phyloP scores from a whole-genome alignment of 352 stramenopile genomes.

The Globisporangium cylindrosporum region DNA sequence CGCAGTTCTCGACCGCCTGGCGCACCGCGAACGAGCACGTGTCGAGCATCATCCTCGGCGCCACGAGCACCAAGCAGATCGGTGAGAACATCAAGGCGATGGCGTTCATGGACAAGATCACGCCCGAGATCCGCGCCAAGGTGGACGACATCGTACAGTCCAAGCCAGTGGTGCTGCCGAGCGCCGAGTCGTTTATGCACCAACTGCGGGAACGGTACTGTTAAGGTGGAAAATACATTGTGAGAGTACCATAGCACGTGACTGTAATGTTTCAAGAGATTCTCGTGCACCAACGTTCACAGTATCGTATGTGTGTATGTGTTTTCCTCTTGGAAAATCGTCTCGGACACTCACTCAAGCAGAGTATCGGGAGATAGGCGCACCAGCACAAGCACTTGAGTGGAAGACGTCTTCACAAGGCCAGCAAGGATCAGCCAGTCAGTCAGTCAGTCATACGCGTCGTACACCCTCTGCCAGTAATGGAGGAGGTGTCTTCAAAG shows the following conservation, averaged over 20 bases:
- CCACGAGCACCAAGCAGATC: constrained; percentile 45
- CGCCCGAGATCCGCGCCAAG: constrained; percentile 55
- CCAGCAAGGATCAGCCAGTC: too few species aligned
- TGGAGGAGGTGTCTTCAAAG: neutral
- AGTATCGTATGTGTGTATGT: too few species aligned
- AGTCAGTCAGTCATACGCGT: too few species aligned
- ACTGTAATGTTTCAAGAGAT: too few species aligned
- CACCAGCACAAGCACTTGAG: too few species aligned
- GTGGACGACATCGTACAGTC: constrained; percentile 69
- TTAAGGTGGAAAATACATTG: neutral
- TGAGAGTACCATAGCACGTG: neutral
- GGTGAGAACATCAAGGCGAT: constrained; percentile 75
- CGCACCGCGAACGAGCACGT: constrained; percentile 48
- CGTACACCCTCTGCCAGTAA: neutral
- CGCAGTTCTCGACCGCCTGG: constrained; percentile 59
- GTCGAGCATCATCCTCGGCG: constrained; percentile 47
- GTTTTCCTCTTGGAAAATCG: too few species aligned
- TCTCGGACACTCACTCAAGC: too few species aligned
- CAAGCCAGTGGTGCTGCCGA: constrained; percentile 25
- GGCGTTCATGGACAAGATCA: constrained; percentile 66
- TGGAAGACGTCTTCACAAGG: too few species aligned
- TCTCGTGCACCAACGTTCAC: too few species aligned
- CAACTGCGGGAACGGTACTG: neutral
- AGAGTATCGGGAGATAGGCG: too few species aligned
- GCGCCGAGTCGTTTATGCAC: constrained; percentile 27